Base-by-base conservation (phyloP, 441 rosid species). In the Biscutella laevigata region DNA sequence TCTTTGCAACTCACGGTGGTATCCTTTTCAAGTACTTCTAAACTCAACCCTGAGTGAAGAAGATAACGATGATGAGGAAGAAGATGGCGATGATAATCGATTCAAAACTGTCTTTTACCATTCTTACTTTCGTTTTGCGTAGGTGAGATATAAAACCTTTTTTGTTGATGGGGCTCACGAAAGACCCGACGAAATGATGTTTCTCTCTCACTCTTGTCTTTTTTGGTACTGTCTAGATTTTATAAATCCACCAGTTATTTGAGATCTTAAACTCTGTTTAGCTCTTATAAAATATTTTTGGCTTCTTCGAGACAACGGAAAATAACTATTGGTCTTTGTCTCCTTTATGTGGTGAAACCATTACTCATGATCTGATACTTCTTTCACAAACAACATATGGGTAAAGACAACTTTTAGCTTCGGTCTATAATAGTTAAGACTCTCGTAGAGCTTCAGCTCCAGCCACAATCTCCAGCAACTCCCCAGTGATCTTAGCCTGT, bases 1-100 rank as follows among this genome's bases (percentile, higher is more conserved):
- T 83, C 76, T 83, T 78, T 25, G 90, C 90, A 9, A 68, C 82
- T 32, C 86, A 80, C 39, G 86, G 90, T 8, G 86, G 79, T 57
- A 64, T 74, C 52, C 74, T 83, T 17, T 78, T 83, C 73, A 83
- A 80, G 67, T 43, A 58, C 66, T 26, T 66, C 45, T 66, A 29
- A 66, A 57, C 28, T 57, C 48, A 14, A 42, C 48, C 40, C 13
- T n/a, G 61, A 59, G 65, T 44, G 55, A 38, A 52, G 37, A 44
- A 28, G 41, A 41, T 10, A 37, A 64, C 2, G 46, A 53, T 20
- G 67, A 40, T 40, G 49, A 39, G 13, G 59, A 60, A 10, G 65
- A 50, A 25, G 55, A 61, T 34, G 60, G 53, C 6, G 45, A 64
- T 27, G 62, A 21, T 22, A 27, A 35, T 57, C 28, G 56, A 51